These are phyloP conservation scores for Chloropicon primus DNA, from an alignment of 139 green algal species.

Conservation along the genomic window DNA sequence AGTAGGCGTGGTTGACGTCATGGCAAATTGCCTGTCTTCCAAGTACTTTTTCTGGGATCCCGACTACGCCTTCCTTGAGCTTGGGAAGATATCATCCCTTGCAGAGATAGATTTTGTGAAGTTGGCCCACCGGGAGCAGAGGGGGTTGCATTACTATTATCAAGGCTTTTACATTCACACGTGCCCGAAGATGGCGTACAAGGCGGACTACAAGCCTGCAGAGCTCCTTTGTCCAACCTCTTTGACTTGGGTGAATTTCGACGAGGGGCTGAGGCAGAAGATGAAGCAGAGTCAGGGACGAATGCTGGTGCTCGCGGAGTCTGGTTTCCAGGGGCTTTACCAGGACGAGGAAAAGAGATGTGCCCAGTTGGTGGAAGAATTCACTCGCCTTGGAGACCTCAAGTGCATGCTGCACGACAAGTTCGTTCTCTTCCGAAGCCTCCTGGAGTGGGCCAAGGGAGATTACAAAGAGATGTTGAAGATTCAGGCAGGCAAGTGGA, in stretches of 20 bases:
- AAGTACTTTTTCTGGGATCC: slow-evolving; percentile 96
- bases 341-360: background rate
- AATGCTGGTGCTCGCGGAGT: background rate
- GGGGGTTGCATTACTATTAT: slow-evolving; percentile 73
- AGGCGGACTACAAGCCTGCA: slow-evolving; percentile 70
- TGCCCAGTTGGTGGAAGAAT: background rate
- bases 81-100: slow-evolving; percentile 42
- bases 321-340: background rate
- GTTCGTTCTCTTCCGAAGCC: background rate
- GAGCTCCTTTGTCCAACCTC: slow-evolving; percentile 74
- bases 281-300: background rate
- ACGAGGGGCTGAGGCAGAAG: background rate
- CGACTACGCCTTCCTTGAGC: slow-evolving; percentile 40
- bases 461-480: background rate
- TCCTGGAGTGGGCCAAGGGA: background rate
- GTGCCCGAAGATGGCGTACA: slow-evolving; percentile 82
- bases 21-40: slow-evolving; percentile 34
- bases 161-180: slow-evolving; percentile 91
- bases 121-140: background rate
- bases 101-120: background rate
- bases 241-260: slow-evolving; percentile 40
- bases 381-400: background rate
- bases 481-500: background rate
- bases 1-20: slow-evolving; percentile 82
- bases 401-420: background rate